phyloP scores from a whole-genome alignment of 225 moss, liverwort and hornwort genomes.

The Rhytidiadelphus loreus region DNA sequence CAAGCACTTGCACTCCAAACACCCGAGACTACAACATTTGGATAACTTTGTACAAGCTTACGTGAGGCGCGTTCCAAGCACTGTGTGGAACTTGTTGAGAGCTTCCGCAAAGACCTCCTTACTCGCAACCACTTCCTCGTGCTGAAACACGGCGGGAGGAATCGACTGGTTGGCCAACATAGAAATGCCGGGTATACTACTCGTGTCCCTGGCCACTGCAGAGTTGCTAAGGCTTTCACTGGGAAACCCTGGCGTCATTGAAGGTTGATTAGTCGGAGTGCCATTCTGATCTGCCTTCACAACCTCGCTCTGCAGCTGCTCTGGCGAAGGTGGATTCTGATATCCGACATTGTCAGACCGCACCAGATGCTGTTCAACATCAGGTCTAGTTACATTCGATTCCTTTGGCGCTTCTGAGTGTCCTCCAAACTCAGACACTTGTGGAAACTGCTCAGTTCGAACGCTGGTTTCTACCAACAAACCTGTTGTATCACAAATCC shows the following conservation, averaged over 20 bases:
- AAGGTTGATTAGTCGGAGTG: neutral
- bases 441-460: neutral
- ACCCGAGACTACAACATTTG: neutral
- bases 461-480: neutral
- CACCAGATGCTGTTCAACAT: slow-evolving; percentile 2
- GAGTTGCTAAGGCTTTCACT: neutral
- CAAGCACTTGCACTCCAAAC: neutral
- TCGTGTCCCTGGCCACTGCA: slow-evolving; percentile 25
- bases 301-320: slow-evolving; percentile 3
- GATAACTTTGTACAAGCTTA: slow-evolving; percentile 24
- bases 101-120: slow-evolving; percentile 68
- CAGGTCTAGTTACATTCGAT: neutral
- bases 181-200: slow-evolving; percentile 43
- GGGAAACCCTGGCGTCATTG: neutral
- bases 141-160: slow-evolving; percentile 52
- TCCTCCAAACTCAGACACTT: neutral
- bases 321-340: neutral
- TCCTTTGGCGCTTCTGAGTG: neutral
- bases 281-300: slow-evolving; percentile 26
- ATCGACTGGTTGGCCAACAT: slow-evolving; percentile 45
- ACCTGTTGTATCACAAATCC: slow-evolving; percentile 5
- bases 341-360: neutral
- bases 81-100: slow-evolving; percentile 65
- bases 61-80: slow-evolving; percentile 62
- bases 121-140: slow-evolving; percentile 54